Conservation (phyloP, 306 rosid species). For the Glycine tomentella region DNA sequence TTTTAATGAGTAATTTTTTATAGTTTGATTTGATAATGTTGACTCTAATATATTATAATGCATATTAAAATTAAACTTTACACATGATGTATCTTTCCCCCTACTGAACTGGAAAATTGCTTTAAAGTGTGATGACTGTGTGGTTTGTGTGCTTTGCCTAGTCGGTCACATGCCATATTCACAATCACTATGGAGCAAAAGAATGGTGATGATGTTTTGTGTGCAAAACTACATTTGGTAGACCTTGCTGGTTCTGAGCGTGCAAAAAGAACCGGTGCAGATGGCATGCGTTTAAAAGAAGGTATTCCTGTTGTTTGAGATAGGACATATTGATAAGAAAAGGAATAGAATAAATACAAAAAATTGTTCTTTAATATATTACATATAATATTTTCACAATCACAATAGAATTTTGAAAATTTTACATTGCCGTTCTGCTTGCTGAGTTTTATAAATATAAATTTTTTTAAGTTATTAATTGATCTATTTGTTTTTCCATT, state of each 20-base stretch:
- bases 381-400: background rate
- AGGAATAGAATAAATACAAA: background rate
- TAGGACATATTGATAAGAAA: background rate
- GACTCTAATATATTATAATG: background rate
- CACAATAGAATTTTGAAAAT: constrained; percentile 11
- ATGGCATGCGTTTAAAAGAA: constrained; percentile 96
- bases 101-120: constrained; percentile 33
- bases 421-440: background rate
- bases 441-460: constrained; percentile 14
- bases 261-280: constrained; percentile 97
- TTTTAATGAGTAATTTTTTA: background rate
- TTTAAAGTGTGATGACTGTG: constrained; percentile 23
- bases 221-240: constrained; percentile 93
- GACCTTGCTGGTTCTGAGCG: constrained; percentile 99
- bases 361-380: constrained; percentile 8
- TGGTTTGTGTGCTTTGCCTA: constrained; percentile 43
- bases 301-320: constrained; percentile 55
- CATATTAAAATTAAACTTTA: background rate
- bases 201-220: constrained; percentile 82
- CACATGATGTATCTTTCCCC: constrained; percentile 35
- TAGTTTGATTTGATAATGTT: background rate
- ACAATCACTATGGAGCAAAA: constrained; percentile 95
- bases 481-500: constrained; percentile 19
- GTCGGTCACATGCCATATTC: constrained; percentile 98
- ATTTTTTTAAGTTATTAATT: constrained; percentile 1